phyloP scores from a whole-genome alignment of 441 rosid genomes.

The Pelargonium citronellum region DNA sequence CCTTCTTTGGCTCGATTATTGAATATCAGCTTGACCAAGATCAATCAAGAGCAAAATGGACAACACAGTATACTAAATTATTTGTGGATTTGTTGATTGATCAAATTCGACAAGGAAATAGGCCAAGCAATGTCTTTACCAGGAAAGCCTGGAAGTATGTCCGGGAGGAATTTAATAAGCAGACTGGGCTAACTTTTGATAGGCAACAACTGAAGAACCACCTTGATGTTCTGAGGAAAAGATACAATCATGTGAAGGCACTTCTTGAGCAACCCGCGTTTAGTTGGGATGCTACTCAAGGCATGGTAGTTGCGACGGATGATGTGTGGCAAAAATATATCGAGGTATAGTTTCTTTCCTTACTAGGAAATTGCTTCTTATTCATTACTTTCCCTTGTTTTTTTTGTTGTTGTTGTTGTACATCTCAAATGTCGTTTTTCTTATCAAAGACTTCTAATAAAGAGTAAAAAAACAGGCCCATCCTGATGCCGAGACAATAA shows the following conservation, averaged over 20 bases:
- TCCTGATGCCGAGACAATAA: slow-evolving; percentile 52
- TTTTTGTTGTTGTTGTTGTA: neutral
- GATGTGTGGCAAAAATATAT: slow-evolving; percentile 2
- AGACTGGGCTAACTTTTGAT: slow-evolving; percentile 2
- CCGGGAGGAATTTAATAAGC: slow-evolving; percentile 5
- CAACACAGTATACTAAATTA: neutral
- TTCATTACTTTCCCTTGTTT: neutral
- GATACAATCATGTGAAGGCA: slow-evolving; percentile 3
- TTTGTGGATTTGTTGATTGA: slow-evolving; percentile 2
- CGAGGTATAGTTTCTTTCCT: neutral
- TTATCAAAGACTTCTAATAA: too few species aligned
- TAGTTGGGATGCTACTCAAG: slow-evolving; percentile 1
- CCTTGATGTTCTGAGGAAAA: slow-evolving; percentile 3
- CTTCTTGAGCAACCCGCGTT: slow-evolving; percentile 1
- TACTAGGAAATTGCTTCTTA: neutral
- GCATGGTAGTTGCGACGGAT: neutral
- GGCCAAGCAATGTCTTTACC: neutral
- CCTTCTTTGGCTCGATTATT: neutral
- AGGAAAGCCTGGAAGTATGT: slow-evolving; percentile 1
- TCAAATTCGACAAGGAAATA: slow-evolving; percentile 1
- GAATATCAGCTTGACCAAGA: neutral
- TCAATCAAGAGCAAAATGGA: slow-evolving; percentile 4
- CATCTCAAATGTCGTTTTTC: neutral
- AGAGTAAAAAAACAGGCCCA: slow-evolving; percentile 30
- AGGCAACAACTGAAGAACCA: slow-evolving; percentile 3